A percentile compares a stretch with the other conserved stretches of the same genome.
Evolutionary conservation across 345 rosid genomes (phyloP).

Genomic region (Cochlearia excelsa): DNA sequence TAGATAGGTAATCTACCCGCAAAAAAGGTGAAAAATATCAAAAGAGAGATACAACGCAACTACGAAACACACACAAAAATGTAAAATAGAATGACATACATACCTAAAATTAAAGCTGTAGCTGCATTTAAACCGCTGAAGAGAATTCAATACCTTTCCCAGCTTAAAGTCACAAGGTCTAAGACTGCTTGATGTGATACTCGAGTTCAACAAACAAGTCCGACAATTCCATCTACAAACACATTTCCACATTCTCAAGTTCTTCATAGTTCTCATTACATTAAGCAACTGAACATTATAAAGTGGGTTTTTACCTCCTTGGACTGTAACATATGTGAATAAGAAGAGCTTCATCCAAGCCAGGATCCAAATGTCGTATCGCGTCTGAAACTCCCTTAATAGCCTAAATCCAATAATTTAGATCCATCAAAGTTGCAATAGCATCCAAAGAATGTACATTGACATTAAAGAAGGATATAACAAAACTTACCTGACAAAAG

Average conservation of each 20-base stretch:
- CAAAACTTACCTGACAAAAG: constrained; percentile 59
- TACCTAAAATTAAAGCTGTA: constrained; percentile 82
- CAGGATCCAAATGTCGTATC: constrained; percentile 46
- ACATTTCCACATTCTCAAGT: constrained; percentile 2
- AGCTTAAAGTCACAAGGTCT: constrained; percentile 88
- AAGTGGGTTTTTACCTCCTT: constrained; percentile 53
- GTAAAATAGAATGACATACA: constrained; percentile 18
- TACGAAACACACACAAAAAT: neutral
- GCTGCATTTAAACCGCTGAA: constrained; percentile 68
- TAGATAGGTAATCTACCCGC: constrained; percentile 57
- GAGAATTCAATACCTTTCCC: constrained; percentile 70
- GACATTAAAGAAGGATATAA: neutral
- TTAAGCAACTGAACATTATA: neutral
- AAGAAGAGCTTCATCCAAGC: constrained; percentile 57
- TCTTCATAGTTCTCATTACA: neutral
- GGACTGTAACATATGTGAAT: constrained; percentile 88
- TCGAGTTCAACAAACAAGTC: constrained; percentile 54
- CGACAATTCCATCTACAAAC: constrained; percentile 80
- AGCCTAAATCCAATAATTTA: constrained; percentile 40
- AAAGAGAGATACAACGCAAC: neutral
- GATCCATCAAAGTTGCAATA: constrained; percentile 9
- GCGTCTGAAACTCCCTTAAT: constrained; percentile 72
- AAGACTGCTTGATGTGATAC: constrained; percentile 63
- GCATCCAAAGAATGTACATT: constrained; percentile 1
- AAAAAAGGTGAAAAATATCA: neutral